These are phyloP conservation scores for Sequoia sempervirens DNA, from an alignment of 75 land plant species.

Conservation along the genomic window DNA sequence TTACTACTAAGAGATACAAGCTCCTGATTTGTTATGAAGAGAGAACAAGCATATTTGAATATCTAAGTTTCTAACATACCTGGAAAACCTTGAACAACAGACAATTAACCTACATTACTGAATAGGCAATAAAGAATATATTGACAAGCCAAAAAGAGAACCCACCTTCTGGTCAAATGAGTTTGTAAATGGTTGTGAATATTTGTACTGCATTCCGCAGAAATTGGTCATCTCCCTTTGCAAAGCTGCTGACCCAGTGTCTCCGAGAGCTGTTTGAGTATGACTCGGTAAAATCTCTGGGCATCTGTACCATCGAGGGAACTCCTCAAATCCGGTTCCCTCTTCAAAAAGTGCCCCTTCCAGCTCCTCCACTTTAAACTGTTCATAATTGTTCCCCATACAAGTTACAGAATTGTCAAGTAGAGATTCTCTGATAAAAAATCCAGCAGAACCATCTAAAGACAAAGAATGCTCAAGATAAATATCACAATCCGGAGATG, in stretches of 20 bases:
- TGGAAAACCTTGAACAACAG: neutral
- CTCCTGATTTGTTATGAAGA: no score
- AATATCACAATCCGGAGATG: neutral
- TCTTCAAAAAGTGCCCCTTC: neutral
- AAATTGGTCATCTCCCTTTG: constrained; percentile 1
- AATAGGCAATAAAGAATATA: neutral
- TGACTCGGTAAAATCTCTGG: neutral
- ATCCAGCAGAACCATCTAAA: neutral
- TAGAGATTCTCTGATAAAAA: neutral
- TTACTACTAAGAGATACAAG: no score
- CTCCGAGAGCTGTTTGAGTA: neutral
- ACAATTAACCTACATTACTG: neutral
- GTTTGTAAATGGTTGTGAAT: neutral
- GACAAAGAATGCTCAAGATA: neutral
- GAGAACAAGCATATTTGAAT: no score
- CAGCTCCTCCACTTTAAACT: neutral
- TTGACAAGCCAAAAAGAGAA: neutral
- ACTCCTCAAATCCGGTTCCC: neutral
- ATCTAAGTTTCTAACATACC: neutral
- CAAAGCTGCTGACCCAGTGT: neutral
- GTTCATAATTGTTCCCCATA: neutral
- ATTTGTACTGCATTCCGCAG: neutral
- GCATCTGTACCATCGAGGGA: neutral
- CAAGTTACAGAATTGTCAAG: neutral
- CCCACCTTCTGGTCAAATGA: neutral